These are phyloP conservation scores for Psilocybe mexicana DNA, from an alignment of 1,284 basidiomycete species.

Conservation along the genomic window DNA sequence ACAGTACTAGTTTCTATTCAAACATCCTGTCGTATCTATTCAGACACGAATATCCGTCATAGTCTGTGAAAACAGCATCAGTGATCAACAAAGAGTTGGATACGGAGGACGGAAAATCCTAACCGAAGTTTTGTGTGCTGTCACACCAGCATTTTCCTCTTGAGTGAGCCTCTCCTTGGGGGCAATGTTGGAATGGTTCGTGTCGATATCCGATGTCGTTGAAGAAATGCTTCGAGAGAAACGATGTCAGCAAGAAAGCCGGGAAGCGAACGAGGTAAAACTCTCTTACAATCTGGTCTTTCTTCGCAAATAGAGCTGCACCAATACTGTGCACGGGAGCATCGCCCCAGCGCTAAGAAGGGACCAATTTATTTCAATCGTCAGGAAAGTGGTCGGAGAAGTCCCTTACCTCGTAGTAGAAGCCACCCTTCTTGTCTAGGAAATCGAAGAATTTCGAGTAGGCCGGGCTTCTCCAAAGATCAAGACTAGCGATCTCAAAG, in stretches of 20 bases:
- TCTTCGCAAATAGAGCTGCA: conserved; percentile 77
- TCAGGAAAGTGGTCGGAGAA: conserved; percentile 10
- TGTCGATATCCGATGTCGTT: conserved; percentile 66
- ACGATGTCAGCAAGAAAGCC: conserved; percentile 13
- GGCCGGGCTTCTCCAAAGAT: conserved; percentile 81
- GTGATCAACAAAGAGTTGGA: conserved; percentile 5
- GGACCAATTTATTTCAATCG: too few relatives aligned
- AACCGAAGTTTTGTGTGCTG: conserved; percentile 62
- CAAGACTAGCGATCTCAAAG: conserved; percentile 85
- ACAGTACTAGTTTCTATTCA: conserved; percentile 23
- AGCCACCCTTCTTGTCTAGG: conserved; percentile 86
- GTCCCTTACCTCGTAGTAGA: conserved; percentile 77
- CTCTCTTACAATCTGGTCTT: conserved; percentile 66
- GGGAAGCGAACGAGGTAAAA: not conserved
- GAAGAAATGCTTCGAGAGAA: conserved; percentile 78
- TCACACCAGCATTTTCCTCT: conserved; percentile 74
- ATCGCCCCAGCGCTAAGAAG: conserved; percentile 78
- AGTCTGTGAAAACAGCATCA: conserved; percentile 45
- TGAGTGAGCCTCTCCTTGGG: conserved; percentile 56
- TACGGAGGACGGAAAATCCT: conserved; percentile 19
- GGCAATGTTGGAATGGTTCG: conserved; percentile 82
- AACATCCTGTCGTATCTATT: conserved; percentile 70
- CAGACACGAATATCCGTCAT: conserved; percentile 80
- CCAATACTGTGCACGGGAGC: conserved; percentile 90
- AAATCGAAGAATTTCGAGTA: conserved; percentile 87